Evolutionary conservation across 225 moss, liverwort and hornwort genomes (phyloP).

Genomic region (Asterella californica): DNA sequence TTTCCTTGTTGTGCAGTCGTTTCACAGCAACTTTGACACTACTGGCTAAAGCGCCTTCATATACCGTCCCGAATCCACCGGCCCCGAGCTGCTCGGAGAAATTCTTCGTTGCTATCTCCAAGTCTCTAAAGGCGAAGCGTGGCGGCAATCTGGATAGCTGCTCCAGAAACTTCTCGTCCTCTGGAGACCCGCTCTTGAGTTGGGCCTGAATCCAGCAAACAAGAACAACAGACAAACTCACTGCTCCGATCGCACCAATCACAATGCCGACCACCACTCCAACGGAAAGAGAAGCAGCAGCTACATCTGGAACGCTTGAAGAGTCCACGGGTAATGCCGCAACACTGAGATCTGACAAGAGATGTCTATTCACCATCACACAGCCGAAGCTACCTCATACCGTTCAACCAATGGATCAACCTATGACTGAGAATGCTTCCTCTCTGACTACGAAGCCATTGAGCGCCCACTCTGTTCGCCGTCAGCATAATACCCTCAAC

Average conservation of each 20-base stretch:
- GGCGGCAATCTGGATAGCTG: slow-evolving; percentile 33
- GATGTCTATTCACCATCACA: not conserved
- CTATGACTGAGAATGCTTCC: not conserved
- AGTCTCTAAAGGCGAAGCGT: slow-evolving; percentile 48
- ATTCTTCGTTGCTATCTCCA: slow-evolving; percentile 47
- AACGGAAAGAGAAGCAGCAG: slow-evolving; percentile 10
- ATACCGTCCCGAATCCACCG: slow-evolving; percentile 59
- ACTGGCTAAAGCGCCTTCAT: slow-evolving; percentile 40
- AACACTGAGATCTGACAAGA: not conserved
- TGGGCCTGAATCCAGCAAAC: slow-evolving; percentile 26
- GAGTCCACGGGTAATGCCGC: not conserved
- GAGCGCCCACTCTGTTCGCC: no score
- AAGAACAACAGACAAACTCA: slow-evolving; percentile 4
- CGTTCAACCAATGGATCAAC: not conserved
- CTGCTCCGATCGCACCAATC: slow-evolving; percentile 21
- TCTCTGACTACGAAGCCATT: no score
- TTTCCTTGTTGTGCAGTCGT: slow-evolving; percentile 37
- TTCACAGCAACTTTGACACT: slow-evolving; percentile 58
- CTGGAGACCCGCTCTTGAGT: slow-evolving; percentile 19
- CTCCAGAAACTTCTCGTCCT: slow-evolving; percentile 34
- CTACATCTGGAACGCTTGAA: not conserved
- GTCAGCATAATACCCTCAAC: no score
- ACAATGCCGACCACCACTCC: slow-evolving; percentile 30
- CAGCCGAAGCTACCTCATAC: not conserved
- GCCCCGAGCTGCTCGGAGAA: slow-evolving; percentile 49